These are phyloP conservation scores for Chlamydomonas sphaeroides DNA, from an alignment of 139 green algal species.

Conservation along the genomic window DNA sequence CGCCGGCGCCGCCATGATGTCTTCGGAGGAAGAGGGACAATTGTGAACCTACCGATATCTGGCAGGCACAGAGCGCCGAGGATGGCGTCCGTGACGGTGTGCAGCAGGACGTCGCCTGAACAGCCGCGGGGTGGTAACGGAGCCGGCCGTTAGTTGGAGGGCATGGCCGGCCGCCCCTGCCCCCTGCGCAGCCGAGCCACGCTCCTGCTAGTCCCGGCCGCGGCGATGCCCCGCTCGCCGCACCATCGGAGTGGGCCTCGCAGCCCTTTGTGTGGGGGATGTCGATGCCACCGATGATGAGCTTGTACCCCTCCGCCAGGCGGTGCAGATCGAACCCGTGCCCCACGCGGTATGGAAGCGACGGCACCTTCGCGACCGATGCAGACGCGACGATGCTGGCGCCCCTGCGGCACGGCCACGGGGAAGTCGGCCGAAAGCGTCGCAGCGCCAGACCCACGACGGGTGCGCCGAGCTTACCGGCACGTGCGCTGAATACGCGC, in stretches of 20 bases:
- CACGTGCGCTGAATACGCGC: conserved; percentile 4
- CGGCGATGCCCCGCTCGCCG: too few species aligned
- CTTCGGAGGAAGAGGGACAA: too few species aligned
- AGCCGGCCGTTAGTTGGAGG: too few species aligned
- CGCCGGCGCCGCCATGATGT: too few species aligned
- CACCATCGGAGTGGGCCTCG: conserved; percentile 95
- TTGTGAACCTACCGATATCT: conserved; percentile 98
- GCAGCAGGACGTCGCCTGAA: conserved; percentile 94
- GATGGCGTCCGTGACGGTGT: conserved; percentile 96
- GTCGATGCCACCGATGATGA: conserved; percentile 96
- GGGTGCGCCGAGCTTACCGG: background rate
- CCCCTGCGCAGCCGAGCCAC: too few species aligned
- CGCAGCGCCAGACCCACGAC: too few species aligned
- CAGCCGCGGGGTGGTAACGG: too few species aligned
- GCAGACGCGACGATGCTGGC: background rate
- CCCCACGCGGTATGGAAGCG: conserved; percentile 77
- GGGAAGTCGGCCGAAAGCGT: background rate
- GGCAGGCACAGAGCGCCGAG: conserved; percentile 94
- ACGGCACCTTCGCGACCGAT: conserved; percentile 15
- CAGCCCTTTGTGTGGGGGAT: conserved; percentile 96
- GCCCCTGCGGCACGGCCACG: conserved; percentile 8
- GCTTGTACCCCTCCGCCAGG: conserved; percentile 88
- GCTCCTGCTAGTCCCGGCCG: too few species aligned
- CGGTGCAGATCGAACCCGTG: conserved; percentile 94
- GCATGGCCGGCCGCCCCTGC: too few species aligned